A percentile compares a stretch with the other conserved stretches of the same genome.
Conservation (phyloP, 2,329 filamentous ascomycete genomes). For the Bipolaris zeicola region DNA sequence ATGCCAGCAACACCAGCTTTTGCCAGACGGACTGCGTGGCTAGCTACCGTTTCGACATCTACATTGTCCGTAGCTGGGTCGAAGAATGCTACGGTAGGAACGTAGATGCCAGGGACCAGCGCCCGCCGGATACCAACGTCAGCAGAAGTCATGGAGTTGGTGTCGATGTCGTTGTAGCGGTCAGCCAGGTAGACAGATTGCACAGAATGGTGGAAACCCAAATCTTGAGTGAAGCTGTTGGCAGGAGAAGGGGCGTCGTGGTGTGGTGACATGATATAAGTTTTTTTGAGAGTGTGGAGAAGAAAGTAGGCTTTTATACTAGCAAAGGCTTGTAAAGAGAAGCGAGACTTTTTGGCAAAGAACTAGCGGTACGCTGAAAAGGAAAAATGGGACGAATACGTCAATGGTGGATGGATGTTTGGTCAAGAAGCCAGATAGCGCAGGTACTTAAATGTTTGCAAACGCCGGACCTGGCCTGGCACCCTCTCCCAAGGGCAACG, state of each 20-base stretch:
- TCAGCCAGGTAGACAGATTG: slow-evolving; percentile 44
- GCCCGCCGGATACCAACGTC: slow-evolving; percentile 44
- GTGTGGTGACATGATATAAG: slow-evolving; percentile 47
- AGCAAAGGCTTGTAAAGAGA: slow-evolving; percentile 29
- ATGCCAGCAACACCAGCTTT: slow-evolving; percentile 73
- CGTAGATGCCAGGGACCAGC: slow-evolving; percentile 51
- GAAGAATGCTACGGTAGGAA: slow-evolving; percentile 54
- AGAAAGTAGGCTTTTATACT: slow-evolving; percentile 35
- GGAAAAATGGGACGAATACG: slow-evolving; percentile 43
- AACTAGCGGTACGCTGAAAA: slow-evolving; percentile 31
- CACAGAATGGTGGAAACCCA: slow-evolving; percentile 41
- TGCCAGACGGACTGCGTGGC: slow-evolving; percentile 70
- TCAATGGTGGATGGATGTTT: slow-evolving; percentile 39
- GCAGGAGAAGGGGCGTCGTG: slow-evolving; percentile 47
- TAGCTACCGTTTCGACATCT: slow-evolving; percentile 48
- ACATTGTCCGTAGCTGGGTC: slow-evolving; percentile 49
- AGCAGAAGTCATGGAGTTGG: slow-evolving; percentile 45
- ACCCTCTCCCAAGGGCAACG: slow-evolving; percentile 24
- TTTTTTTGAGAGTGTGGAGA: slow-evolving; percentile 5
- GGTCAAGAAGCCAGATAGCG: slow-evolving; percentile 36
- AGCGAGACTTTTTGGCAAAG: slow-evolving; percentile 43
- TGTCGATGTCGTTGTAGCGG: slow-evolving; percentile 46
- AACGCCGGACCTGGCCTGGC: slow-evolving; percentile 30
- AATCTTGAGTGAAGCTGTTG: slow-evolving; percentile 39
- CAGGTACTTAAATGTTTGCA: slow-evolving; percentile 47